Conservation (phyloP, 2,329 filamentous ascomycete genomes). For the Aspergillus ibericus region DNA sequence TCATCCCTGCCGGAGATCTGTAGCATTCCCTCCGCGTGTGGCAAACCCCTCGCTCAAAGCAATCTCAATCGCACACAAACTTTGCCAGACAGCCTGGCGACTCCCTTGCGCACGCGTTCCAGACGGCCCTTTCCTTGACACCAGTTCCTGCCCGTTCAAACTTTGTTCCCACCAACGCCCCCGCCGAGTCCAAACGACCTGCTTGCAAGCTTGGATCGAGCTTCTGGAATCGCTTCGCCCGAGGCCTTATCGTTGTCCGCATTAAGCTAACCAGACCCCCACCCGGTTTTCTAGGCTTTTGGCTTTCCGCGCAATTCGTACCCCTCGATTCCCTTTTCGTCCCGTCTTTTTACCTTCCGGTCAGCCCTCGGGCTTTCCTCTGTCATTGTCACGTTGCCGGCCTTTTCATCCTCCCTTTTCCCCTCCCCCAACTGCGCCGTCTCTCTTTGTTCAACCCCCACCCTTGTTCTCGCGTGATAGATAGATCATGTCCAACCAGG, state of each 20-base stretch:
- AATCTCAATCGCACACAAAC: not conserved
- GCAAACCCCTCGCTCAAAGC: not conserved
- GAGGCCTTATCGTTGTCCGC: constrained; percentile 13
- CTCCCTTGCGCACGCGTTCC: not conserved
- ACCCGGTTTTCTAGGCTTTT: constrained; percentile 10
- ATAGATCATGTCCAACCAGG: constrained; percentile 31
- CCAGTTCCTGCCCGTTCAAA: not conserved
- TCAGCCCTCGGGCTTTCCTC: constrained; percentile 7
- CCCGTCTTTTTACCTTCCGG: constrained; percentile 1
- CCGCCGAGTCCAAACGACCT: too few relatives aligned
- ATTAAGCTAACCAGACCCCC: constrained; percentile 15
- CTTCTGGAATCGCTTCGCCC: constrained; percentile 4
- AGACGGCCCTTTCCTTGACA: not conserved
- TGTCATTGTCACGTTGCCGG: not conserved
- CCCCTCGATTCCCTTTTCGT: constrained; percentile 5
- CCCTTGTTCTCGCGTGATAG: not conserved
- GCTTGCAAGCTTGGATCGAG: not conserved
- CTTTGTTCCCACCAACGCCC: not conserved
- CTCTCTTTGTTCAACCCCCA: not conserved
- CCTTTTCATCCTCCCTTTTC: constrained; percentile 1
- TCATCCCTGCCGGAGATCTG: constrained; percentile 1
- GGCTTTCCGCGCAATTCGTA: constrained; percentile 10
- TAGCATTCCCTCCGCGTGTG: constrained; percentile 2
- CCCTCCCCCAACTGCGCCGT: constrained; percentile 3
- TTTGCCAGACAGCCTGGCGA: not conserved